These are phyloP conservation scores for Copromyces sp. DNA, from an alignment of 495 filamentous ascomycete genomes.

Conservation along the genomic window DNA sequence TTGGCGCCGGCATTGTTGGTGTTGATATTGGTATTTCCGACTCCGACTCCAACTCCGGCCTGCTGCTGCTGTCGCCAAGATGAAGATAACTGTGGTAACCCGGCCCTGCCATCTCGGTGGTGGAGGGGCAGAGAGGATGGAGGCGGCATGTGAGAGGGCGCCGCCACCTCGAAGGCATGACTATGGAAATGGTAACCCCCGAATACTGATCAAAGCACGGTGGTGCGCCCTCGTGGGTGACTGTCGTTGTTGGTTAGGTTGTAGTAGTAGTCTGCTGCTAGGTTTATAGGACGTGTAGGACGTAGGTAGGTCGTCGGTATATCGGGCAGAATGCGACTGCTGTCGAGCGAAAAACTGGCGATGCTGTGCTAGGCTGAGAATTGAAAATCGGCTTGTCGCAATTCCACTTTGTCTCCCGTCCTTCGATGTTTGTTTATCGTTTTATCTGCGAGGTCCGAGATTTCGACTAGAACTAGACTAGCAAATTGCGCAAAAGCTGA, in stretches of 20 bases:
- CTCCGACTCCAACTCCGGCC: too few relatives aligned
- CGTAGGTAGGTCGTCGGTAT: background rate
- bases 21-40: too few relatives aligned
- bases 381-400: background rate
- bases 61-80: conserved; percentile 4
- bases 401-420: background rate
- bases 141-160: conserved; percentile 23
- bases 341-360: background rate
- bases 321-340: background rate
- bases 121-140: conserved; percentile 20
- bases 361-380: background rate
- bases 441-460: background rate
- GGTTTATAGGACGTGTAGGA: background rate
- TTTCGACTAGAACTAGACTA: background rate
- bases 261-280: background rate
- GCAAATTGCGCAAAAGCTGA: background rate
- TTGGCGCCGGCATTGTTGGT: conserved; percentile 13
- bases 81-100: conserved; percentile 26
- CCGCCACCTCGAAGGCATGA: conserved; percentile 25
- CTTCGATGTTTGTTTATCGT: background rate
- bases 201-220: conserved; percentile 1
- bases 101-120: conserved; percentile 31
- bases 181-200: conserved; percentile 13
- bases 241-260: background rate
- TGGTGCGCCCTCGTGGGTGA: background rate